These are phyloP conservation scores for Chamaecrista fasciculata DNA, from an alignment of 306 rosid genomes.

Conservation along the genomic window DNA sequence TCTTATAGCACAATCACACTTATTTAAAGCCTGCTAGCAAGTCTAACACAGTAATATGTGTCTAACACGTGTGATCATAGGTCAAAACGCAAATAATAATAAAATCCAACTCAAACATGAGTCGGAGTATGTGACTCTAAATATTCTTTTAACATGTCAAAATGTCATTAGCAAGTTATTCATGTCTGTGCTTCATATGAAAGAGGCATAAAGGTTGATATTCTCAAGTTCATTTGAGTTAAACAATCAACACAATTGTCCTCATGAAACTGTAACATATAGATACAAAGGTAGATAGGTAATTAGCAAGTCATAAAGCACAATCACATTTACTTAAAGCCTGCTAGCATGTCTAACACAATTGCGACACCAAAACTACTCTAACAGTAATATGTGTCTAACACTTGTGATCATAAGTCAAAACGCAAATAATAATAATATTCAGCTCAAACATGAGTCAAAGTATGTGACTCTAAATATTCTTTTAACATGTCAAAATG, in stretches of 20 bases:
- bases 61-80: too few relatives aligned
- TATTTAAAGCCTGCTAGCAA: neutral
- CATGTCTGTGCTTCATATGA: neutral
- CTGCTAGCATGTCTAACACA: neutral
- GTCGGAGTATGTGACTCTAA: too few relatives aligned
- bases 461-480: too few relatives aligned
- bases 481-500: neutral
- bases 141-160: neutral
- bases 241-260: slow-evolving; percentile 60
- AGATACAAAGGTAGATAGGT: slow-evolving; percentile 12
- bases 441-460: too few relatives aligned
- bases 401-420: too few relatives aligned
- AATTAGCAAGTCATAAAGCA: slow-evolving; percentile 21
- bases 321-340: neutral
- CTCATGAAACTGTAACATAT: slow-evolving; percentile 65
- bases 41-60: neutral
- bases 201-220: slow-evolving; percentile 21
- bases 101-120: too few relatives aligned
- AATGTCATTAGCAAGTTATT: neutral
- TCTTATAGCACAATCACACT: neutral
- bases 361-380: too few relatives aligned
- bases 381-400: too few relatives aligned
- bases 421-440: too few relatives aligned
- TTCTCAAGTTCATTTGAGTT: neutral
- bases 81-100: too few relatives aligned